Evolutionary conservation across 371 early-diverging fungal genomes (phyloP), one percentile per base, ranked within the genome.

Genomic region (Entomophthora muscae): DNA sequence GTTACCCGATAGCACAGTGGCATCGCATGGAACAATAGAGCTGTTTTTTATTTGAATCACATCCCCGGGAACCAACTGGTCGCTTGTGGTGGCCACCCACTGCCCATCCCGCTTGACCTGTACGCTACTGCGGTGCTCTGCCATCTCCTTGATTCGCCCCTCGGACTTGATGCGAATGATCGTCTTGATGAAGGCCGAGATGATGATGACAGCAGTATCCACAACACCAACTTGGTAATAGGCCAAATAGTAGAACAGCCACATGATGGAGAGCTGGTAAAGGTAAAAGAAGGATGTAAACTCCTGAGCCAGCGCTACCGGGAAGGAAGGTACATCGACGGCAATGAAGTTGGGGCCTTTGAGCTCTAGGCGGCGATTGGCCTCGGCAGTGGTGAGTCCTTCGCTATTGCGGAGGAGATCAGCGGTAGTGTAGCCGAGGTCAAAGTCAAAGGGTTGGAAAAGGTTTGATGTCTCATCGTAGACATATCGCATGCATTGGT

Each of bases 181-280:
- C 1, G 85, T 85, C 69, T 86, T 86, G 68, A 81, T 76, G 26
- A 84, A 24, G 0, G 87, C 89, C 3, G 89, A 85, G 0, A 80
- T 59, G 1, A 87, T 55, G 63, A 88, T 81, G 53, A 89, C 83
- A 63, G 73, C 74, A 1, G 84, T 83, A 53, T 88, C 80, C n/a
- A 87, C 86, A 10, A 86, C 62, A 64, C 83, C 89, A 57, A 89
- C 84, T 65, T 80, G 75, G 76, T 81, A 89, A 72, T 86, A 87
- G 53, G 76, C 79, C 66, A 81, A 78, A 70, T 83, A 82, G 69
- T 83, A 83, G 70, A 84, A 90, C 12, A 85, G 75, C 82, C 83
- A 82, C 55, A 90, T 76, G 21, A 75, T 75, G 65, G 83, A 77
- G 53, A 85, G 72, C 68, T 90, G 89, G 65, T 87, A 90, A 29